Conservation (phyloP, 768 basidiomycete genomes). For the Psilocybe cyanescens region DNA sequence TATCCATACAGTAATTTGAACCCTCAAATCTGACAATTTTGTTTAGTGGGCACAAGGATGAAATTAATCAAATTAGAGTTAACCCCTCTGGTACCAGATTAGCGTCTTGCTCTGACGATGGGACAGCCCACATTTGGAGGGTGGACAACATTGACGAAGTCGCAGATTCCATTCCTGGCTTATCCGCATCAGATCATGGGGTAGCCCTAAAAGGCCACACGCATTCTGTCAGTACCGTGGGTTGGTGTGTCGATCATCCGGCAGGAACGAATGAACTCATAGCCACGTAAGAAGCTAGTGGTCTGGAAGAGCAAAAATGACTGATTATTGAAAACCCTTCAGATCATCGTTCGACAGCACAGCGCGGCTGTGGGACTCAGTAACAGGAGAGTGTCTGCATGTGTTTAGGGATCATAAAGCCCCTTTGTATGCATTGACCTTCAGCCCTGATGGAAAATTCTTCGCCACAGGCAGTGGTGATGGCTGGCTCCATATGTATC, state of each 20-base stretch:
- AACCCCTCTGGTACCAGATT: slow-evolving; percentile 68
- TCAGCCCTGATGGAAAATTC: slow-evolving; percentile 74
- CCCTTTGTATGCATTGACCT: slow-evolving; percentile 73
- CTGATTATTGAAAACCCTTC: slow-evolving; percentile 1
- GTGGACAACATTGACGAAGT: slow-evolving; percentile 48
- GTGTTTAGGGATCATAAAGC: slow-evolving; percentile 73
- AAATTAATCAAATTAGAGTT: slow-evolving; percentile 79
- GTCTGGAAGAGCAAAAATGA: background rate
- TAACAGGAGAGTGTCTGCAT: slow-evolving; percentile 74
- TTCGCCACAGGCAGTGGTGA: slow-evolving; percentile 83
- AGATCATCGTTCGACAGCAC: slow-evolving; percentile 85
- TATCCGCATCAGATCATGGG: slow-evolving; percentile 37
- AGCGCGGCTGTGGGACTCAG: slow-evolving; percentile 82
- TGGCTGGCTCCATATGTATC: slow-evolving; percentile 75
- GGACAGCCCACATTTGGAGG: slow-evolving; percentile 78
- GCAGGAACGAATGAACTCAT: slow-evolving; percentile 60
- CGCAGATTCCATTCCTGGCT: slow-evolving; percentile 44
- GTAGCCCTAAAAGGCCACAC: slow-evolving; percentile 65
- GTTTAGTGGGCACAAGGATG: slow-evolving; percentile 70
- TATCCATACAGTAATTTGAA: slow-evolving; percentile 13
- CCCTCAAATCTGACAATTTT: slow-evolving; percentile 1
- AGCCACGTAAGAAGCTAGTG: slow-evolving; percentile 60
- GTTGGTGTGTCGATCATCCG: slow-evolving; percentile 66
- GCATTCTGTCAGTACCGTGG: slow-evolving; percentile 65
- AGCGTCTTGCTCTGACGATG: slow-evolving; percentile 84